Conservation (phyloP, 2,329 filamentous ascomycete species). For the Exserohilum turcica region DNA sequence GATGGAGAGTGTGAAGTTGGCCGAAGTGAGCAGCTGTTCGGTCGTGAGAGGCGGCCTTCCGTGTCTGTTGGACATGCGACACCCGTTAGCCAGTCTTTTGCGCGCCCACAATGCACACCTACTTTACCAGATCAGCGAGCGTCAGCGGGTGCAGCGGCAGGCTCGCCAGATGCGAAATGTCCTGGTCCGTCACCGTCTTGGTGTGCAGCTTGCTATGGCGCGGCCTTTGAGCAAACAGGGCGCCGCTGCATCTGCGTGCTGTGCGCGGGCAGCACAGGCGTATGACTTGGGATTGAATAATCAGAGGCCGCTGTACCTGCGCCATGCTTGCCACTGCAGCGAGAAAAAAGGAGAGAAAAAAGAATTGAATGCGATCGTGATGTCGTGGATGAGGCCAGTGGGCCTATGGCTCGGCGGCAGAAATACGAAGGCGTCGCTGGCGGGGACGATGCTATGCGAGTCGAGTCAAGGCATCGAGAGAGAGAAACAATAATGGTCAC, state of each 20-base stretch:
- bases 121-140: slow-evolving; percentile 88
- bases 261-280: slow-evolving; percentile 39
- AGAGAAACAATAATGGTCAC: not conserved
- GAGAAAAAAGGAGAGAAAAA: too few species aligned
- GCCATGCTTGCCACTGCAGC: slow-evolving; percentile 24
- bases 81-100: slow-evolving; percentile 11
- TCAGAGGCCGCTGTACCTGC: slow-evolving; percentile 41
- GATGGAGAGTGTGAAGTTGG: slow-evolving; percentile 93
- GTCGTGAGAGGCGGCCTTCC: slow-evolving; percentile 84
- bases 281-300: slow-evolving; percentile 47
- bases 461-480: slow-evolving; percentile 5
- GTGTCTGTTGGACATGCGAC: slow-evolving; percentile 54
- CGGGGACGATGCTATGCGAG: not conserved
- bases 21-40: slow-evolving; percentile 80
- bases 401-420: not conserved
- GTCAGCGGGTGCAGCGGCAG: slow-evolving; percentile 81
- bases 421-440: not conserved
- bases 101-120: slow-evolving; percentile 32
- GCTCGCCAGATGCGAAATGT: slow-evolving; percentile 78
- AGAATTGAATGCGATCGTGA: not conserved
- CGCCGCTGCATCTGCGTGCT: slow-evolving; percentile 19
- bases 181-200: slow-evolving; percentile 64
- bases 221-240: slow-evolving; percentile 22
- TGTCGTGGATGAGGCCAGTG: not conserved
- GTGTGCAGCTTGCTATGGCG: slow-evolving; percentile 42